Base-by-base conservation (phyloP, 2,329 filamentous ascomycete species). In the Metarhizium brunneum region DNA sequence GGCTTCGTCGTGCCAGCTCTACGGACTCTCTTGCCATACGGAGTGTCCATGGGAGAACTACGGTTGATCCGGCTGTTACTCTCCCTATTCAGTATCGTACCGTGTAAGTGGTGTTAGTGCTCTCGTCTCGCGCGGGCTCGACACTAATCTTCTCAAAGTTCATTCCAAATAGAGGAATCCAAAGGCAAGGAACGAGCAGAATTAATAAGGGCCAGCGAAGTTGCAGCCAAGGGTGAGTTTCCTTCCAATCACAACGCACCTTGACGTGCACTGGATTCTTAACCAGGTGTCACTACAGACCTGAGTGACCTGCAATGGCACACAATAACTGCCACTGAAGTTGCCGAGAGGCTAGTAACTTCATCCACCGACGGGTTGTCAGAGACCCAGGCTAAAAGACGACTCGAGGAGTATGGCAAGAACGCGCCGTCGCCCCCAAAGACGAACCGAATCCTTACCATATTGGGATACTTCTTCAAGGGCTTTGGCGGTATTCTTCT, bases 401-500 rank as follows among this genome's bases (percentile, higher is more conserved):
- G 81, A 42, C 66, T 81, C 6, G 73, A 73, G 47, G 75, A 86
- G 63, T 80, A 86, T 69, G 87, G 87, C 40, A 80, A 71, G 57
- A 92, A 92, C 64, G 77, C 79, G 7, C 84, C 84, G 4, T 83
- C 85, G 4, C 78, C 83, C 3, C 83, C 86, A 2, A 82, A 84
- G 14, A 86, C 83, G 4, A 80, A 78, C 57, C 76, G 78, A 59
- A 66, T 83, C 48, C 73, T 74, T 47, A 82, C 81, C 58, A 76
- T 84, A 5, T 70, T 85, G 38, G 81, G 81, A 18, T 92, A 92
- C 69, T 84, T 91, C 62, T 90, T 90, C 71, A 85, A 85, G 60
- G 88, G 88, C 1, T 92, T 92, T 61, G 87, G 88, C 2, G 77
- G 82, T 1, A 82, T 92, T 52, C 76, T 92, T 3, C 76, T 91